Evolutionary conservation across 495 filamentous ascomycete genomes (phyloP).

Genomic region (Neurospora sp.): DNA sequence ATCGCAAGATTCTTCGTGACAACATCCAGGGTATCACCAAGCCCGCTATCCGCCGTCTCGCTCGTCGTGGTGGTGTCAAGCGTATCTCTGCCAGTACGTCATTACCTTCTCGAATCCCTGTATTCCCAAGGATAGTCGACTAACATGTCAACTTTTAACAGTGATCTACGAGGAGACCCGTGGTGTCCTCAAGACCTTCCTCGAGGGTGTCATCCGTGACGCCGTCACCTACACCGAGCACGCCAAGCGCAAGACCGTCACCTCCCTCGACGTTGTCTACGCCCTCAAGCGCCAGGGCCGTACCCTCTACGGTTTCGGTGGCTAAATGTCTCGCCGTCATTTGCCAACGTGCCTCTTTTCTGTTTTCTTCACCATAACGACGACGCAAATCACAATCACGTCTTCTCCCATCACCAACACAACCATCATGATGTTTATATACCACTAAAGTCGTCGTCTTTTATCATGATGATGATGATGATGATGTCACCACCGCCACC

Average conservation of each 20-base stretch:
- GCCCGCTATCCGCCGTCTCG: constrained; percentile 99
- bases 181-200: constrained; percentile 99
- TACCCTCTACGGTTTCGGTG: constrained; percentile 95
- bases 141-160: constrained; percentile 27
- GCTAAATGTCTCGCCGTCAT: constrained; percentile 44
- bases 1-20: constrained; percentile 98
- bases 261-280: constrained; percentile 89
- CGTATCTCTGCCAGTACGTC: constrained; percentile 94
- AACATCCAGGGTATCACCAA: constrained; percentile 99
- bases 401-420: not conserved
- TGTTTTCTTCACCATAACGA: constrained; percentile 1
- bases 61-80: constrained; percentile 99
- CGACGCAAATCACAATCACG: not conserved
- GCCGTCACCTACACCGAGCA: constrained; percentile 98
- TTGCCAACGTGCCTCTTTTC: constrained; percentile 1
- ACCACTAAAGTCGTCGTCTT: not conserved
- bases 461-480: not conserved
- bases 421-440: not conserved
- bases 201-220: constrained; percentile 99
- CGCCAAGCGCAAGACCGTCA: constrained; percentile 97
- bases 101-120: not conserved
- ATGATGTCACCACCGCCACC: not conserved
- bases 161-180: constrained; percentile 99
- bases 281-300: constrained; percentile 89
- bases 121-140: constrained; percentile 1